These are phyloP conservation scores for Telfairia occidentalis DNA, from an alignment of 331 rosid genomes.

Conservation along the genomic window DNA sequence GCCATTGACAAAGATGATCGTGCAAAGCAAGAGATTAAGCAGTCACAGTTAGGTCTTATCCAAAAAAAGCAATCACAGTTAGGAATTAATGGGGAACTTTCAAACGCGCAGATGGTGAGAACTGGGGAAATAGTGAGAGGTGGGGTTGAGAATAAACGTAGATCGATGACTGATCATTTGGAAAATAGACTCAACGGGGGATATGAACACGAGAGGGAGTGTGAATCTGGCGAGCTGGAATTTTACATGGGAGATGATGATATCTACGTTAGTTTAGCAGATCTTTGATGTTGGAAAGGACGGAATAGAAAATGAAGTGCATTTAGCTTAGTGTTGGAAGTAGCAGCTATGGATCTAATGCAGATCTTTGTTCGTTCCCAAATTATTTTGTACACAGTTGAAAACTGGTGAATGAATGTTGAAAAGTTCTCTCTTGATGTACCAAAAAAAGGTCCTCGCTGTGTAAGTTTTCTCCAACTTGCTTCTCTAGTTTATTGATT, in stretches of 20 bases:
- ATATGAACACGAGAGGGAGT: background rate
- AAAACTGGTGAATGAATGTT: background rate
- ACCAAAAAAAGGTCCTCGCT: background rate
- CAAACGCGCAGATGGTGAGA: background rate
- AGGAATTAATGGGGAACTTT: background rate
- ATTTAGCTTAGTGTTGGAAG: background rate
- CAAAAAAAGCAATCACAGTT: background rate
- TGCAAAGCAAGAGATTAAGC: background rate
- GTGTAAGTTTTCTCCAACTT: background rate
- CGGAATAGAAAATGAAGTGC: background rate
- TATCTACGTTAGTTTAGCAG: slow-evolving; percentile 21
- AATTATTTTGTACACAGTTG: background rate
- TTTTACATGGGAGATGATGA: slow-evolving; percentile 36
- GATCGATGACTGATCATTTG: slow-evolving; percentile 10
- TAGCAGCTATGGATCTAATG: background rate
- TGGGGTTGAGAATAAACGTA: slow-evolving; percentile 11
- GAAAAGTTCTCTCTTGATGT: background rate
- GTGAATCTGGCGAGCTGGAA: slow-evolving; percentile 27
- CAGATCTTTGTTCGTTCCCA: background rate
- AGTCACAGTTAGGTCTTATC: background rate
- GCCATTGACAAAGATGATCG: background rate
- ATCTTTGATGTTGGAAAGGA: background rate
- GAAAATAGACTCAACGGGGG: slow-evolving; percentile 10
- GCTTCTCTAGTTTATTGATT: background rate
- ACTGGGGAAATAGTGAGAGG: slow-evolving; percentile 10